Evolutionary conservation across 2,329 filamentous ascomycete genomes (phyloP), one percentile per base, ranked within the genome.

Genomic region (Penicillium sp.): DNA sequence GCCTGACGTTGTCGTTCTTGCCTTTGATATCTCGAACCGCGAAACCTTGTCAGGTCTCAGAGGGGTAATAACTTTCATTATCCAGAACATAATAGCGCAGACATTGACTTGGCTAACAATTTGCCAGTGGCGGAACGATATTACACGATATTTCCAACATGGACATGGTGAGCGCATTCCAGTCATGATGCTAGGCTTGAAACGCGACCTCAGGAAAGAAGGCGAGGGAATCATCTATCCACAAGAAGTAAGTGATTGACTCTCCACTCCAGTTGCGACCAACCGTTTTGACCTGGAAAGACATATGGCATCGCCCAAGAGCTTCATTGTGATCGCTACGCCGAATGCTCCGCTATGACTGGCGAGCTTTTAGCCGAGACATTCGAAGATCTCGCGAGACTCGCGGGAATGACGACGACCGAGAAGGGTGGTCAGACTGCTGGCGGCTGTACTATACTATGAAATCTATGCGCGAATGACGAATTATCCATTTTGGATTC

Each of bases 331-430:
- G 77, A 81, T 64, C 65, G 69, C 23, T 81, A 81, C 58, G 77
- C 75, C 3, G 77, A 81, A 53, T 81, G 77, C 47, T 79, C 75
- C 44, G 76, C 77, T 27, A 25, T 74, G 26, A 80, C 77, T 4
- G 77, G 77, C 2, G 74, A 80, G 59, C 60, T 81, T 26, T 73
- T 78, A 47, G 63, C 64, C 20, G 72, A 80, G 56, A 75, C 76
- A 0, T 69, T 80, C 41, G 76, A 81, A 51, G 77, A 81, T 55
- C 66, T 81, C 13, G 75, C 75, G 7, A 70, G 62, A 53, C 72
- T 75, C 18, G 73, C 74, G 3, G 77, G 71, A n/a, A 73, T 69
- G 65, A 77, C 75, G 2, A 78, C 72, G 5, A 78, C 74, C 1
- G 67, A 69, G 12, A 62, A 64, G 13, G 76, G 76, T 2, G 76